Evolutionary conservation across 2,329 filamentous ascomycete genomes (phyloP).

Genomic region (Cadophora sp.): DNA sequence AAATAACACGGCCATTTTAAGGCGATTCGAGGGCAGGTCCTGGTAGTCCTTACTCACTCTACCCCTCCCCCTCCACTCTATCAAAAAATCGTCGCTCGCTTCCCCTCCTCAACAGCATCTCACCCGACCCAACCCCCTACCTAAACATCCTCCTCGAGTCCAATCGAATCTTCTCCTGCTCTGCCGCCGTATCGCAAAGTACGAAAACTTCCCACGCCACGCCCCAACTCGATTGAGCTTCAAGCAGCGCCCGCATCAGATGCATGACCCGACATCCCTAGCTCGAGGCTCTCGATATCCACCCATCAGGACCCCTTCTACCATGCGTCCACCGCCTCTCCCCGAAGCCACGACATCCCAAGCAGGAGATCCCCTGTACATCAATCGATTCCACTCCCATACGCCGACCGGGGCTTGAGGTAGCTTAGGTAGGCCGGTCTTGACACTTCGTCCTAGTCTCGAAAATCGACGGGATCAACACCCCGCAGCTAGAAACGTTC

Average conservation of each 20-base stretch:
- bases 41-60: no score
- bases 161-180: constrained; percentile 1
- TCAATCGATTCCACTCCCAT: constrained; percentile 11
- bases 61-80: not conserved
- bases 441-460: constrained; percentile 11
- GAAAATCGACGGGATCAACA: constrained; percentile 22
- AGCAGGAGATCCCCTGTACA: not conserved
- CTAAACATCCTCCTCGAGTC: not conserved
- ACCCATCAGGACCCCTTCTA: not conserved
- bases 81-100: not conserved
- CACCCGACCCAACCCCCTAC: not conserved
- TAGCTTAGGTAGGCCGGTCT: not conserved
- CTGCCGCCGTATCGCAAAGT: not conserved
- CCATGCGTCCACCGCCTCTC: constrained; percentile 13
- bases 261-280: not conserved
- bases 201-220: not conserved
- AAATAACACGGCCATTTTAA: no score
- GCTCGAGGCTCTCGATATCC: not conserved
- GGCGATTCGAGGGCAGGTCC: no score
- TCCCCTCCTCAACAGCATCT: not conserved
- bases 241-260: constrained; percentile 14
- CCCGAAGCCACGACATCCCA: not conserved
- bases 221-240: not conserved
- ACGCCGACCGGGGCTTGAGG: not conserved
- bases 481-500: constrained; percentile 27